phyloP scores from a whole-genome alignment of 768 basidiomycete genomes.

The Amanita rimosa region DNA sequence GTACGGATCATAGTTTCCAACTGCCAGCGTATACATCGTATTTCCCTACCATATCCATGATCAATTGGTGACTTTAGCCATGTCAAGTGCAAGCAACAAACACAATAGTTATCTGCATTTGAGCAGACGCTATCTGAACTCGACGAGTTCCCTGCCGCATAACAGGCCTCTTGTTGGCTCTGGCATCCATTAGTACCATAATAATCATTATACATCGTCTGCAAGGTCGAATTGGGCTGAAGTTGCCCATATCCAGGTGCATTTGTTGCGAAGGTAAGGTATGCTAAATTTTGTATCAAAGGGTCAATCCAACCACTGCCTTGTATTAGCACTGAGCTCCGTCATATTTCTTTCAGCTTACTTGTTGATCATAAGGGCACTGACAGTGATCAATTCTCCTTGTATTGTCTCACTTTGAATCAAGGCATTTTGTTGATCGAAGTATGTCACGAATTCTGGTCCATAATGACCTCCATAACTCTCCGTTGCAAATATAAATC shows the following conservation, averaged over 20 bases:
- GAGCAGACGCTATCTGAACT: constrained; percentile 38
- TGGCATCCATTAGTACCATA: constrained; percentile 38
- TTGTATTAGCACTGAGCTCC: neutral
- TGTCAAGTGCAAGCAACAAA: constrained; percentile 16
- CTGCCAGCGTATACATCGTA: constrained; percentile 37
- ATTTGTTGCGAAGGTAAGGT: constrained; percentile 45
- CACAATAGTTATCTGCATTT: constrained; percentile 44
- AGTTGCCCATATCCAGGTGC: constrained; percentile 62
- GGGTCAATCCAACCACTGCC: constrained; percentile 60
- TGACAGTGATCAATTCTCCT: constrained; percentile 42
- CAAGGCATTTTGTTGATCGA: constrained; percentile 47
- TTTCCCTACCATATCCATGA: constrained; percentile 20
- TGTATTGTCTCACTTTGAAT: constrained; percentile 32
- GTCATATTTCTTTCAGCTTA: constrained; percentile 10
- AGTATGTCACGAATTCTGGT: constrained; percentile 51
- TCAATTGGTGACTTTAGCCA: neutral
- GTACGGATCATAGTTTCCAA: constrained; percentile 40
- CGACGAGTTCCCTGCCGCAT: constrained; percentile 35
- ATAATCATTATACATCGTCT: constrained; percentile 34
- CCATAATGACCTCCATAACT: constrained; percentile 64
- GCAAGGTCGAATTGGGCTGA: constrained; percentile 32
- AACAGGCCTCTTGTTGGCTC: constrained; percentile 45
- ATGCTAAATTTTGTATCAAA: constrained; percentile 49
- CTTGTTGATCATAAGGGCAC: constrained; percentile 59
- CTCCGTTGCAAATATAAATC: constrained; percentile 56